Evolutionary conservation across 176 grass and related monocot genomes (phyloP).

Genomic region (Cenchrus americanus): DNA sequence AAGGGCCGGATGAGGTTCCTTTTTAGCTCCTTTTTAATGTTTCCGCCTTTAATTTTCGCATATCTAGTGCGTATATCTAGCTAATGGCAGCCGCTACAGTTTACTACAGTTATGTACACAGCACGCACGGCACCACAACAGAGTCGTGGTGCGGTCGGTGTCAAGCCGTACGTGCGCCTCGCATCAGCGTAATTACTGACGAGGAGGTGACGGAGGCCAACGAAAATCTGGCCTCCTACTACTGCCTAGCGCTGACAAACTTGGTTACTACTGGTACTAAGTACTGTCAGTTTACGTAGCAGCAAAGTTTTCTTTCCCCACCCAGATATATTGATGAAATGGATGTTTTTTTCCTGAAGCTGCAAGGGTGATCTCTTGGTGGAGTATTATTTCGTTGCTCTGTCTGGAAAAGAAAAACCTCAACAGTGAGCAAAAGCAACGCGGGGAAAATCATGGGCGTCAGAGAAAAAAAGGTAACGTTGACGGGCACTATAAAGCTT

Average conservation of each 20-base stretch:
- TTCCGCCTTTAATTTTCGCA: no score
- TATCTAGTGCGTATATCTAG: neutral
- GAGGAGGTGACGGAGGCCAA: neutral
- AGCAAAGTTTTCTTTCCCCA: neutral
- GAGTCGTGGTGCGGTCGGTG: neutral
- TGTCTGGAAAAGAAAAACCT: neutral
- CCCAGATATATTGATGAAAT: no score
- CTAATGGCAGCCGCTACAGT: neutral
- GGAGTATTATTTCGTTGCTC: no score
- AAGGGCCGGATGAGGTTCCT: no score
- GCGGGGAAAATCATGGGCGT: neutral
- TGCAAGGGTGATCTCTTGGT: no score
- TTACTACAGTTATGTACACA: neutral
- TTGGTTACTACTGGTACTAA: neutral
- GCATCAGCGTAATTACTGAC: neutral
- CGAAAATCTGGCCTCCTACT: neutral
- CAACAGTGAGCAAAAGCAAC: neutral
- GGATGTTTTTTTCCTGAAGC: no score
- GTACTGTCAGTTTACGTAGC: neutral
- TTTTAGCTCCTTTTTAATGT: no score
- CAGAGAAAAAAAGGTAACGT: neutral
- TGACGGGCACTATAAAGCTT: conserved; percentile 2
- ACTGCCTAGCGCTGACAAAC: neutral
- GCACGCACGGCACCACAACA: neutral
- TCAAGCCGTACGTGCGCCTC: conserved; percentile 15